A percentile compares a stretch with the other conserved stretches of the same genome.
These are phyloP conservation scores for Aspergillus coremiiformis DNA, from an alignment of 495 filamentous ascomycete species.

Conservation along the genomic window DNA sequence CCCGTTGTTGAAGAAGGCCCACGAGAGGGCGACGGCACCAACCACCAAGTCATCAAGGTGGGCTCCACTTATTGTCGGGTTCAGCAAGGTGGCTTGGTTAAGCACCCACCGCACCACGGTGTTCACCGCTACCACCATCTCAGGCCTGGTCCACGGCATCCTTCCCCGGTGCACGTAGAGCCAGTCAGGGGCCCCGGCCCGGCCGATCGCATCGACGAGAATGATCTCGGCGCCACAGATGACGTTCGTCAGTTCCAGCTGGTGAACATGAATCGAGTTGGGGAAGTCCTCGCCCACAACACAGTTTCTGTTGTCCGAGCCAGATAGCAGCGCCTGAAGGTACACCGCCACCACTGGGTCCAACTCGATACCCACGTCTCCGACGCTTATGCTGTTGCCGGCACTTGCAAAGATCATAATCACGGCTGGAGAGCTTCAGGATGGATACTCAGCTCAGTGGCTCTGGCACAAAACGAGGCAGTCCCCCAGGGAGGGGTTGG, in stretches of 20 bases:
- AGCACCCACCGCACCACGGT: not conserved
- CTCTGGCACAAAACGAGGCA: too few relatives aligned
- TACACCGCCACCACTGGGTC: not conserved
- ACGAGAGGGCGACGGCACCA: not conserved
- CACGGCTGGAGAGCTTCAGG: not conserved
- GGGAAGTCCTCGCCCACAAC: not conserved
- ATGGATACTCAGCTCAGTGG: not conserved
- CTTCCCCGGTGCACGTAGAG: not conserved
- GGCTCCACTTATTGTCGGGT: not conserved
- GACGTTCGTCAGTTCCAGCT: not conserved
- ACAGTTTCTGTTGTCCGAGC: not conserved
- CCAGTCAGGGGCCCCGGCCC: not conserved
- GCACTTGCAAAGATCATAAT: constrained; percentile 3
- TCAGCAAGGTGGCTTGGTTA: not conserved
- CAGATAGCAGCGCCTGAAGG: not conserved
- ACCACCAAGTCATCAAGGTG: not conserved
- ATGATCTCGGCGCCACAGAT: not conserved
- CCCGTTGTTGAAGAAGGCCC: not conserved
- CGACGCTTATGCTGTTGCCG: not conserved
- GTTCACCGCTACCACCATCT: not conserved
- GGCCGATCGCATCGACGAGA: not conserved
- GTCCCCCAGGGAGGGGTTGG: not conserved
- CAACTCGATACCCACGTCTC: constrained; percentile 1
- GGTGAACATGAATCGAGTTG: not conserved
- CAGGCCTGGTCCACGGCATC: not conserved